phyloP scores from a whole-genome alignment of 2,329 filamentous ascomycete genomes.

The Colletotrichum camelliae region DNA sequence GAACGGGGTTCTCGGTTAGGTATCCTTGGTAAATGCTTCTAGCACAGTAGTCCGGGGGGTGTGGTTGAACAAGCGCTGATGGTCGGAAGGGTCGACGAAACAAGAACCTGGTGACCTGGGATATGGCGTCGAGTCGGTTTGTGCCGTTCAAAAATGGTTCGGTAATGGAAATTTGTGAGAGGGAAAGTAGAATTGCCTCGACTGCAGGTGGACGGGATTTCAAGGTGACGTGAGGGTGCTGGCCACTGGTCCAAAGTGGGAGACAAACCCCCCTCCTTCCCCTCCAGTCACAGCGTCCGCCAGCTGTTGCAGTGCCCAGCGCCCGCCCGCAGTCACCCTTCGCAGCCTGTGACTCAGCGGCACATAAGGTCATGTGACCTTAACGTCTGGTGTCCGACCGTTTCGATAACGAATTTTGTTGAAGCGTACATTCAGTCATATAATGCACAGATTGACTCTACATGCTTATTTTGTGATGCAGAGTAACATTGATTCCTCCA shows the following conservation, averaged over 20 bases:
- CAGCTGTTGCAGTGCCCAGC: neutral
- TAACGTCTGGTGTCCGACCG: neutral
- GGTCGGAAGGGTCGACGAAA: neutral
- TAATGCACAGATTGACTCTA: neutral
- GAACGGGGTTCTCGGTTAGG: conserved; percentile 18
- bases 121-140: neutral
- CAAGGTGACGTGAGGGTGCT: conserved; percentile 19
- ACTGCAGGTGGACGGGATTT: conserved; percentile 9
- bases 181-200: neutral
- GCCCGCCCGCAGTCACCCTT: neutral
- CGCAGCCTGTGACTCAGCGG: conserved; percentile 1
- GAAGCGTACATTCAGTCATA: neutral
- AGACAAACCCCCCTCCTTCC: neutral
- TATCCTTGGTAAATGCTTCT: conserved; percentile 11
- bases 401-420: neutral
- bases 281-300: neutral
- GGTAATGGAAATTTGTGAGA: conserved; percentile 14
- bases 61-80: neutral
- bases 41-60: neutral
- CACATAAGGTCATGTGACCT: neutral
- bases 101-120: neutral
- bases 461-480: neutral
- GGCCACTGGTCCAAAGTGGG: neutral
- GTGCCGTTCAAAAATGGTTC: neutral
- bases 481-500: neutral